phyloP scores from a whole-genome alignment of 176 grass and related monocot genomes.

The Cenchrus americanus region DNA sequence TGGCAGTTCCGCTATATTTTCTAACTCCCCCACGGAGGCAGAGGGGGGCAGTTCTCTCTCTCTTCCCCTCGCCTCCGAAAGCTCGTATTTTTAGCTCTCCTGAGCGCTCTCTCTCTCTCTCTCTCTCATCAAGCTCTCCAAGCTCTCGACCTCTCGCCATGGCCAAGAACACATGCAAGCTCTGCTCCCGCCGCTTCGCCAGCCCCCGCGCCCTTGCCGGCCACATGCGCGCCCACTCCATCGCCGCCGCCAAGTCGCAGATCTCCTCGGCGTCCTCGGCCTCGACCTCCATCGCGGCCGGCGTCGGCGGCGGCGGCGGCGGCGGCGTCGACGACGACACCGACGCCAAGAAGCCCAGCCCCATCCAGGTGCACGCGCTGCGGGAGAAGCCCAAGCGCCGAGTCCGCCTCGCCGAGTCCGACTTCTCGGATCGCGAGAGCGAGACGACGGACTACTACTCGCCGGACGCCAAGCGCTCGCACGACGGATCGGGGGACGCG shows the following conservation, averaged over 20 bases:
- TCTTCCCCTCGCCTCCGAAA: conserved; percentile 37
- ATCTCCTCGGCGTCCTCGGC: conserved; percentile 57
- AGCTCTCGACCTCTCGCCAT: conserved; percentile 56
- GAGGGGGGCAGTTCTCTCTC: neutral
- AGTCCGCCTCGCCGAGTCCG: conserved; percentile 51
- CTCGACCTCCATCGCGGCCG: conserved; percentile 47
- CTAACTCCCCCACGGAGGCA: conserved; percentile 42
- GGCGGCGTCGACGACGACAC: conserved; percentile 15
- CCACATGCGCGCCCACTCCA: conserved; percentile 79
- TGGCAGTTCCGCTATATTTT: conserved; percentile 57
- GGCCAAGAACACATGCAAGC: conserved; percentile 70
- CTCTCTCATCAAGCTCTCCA: conserved; percentile 30
- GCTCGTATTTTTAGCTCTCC: conserved; percentile 52
- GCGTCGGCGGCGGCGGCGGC: neutral
- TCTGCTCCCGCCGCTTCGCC: conserved; percentile 78
- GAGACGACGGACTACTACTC: conserved; percentile 53
- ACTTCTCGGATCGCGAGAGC: conserved; percentile 80
- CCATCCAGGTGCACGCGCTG: conserved; percentile 48
- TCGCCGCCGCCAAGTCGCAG: conserved; percentile 46
- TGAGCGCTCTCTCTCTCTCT: neutral
- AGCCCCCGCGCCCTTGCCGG: conserved; percentile 63
- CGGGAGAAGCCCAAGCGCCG: conserved; percentile 65
- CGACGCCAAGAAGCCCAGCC: neutral
- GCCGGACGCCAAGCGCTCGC: conserved; percentile 39
- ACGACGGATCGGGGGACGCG: conserved; percentile 41